Evolutionary conservation across 2,329 filamentous ascomycete species (phyloP).

Genomic region (Biscogniauxia sp.): DNA sequence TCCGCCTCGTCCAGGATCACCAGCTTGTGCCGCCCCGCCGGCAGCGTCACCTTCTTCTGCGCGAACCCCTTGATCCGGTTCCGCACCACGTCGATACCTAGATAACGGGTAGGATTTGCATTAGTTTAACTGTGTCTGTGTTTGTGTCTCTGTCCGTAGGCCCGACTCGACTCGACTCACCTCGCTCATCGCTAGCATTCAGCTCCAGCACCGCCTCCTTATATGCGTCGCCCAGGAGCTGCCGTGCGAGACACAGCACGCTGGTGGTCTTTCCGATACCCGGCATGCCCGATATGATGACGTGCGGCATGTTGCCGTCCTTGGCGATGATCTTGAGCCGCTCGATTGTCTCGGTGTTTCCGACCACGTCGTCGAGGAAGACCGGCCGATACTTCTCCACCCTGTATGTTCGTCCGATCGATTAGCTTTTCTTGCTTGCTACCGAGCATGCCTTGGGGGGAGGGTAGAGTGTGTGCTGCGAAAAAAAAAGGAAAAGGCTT

Average conservation of each 20-base stretch:
- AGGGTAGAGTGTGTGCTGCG: not conserved
- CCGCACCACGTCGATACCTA: constrained; percentile 92
- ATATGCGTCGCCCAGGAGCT: constrained; percentile 88
- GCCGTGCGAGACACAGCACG: constrained; percentile 86
- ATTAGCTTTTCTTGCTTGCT: constrained; percentile 16
- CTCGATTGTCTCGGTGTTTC: constrained; percentile 96
- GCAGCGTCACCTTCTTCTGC: constrained; percentile 97
- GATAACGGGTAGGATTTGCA: not conserved
- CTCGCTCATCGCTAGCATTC: constrained; percentile 94
- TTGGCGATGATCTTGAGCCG: constrained; percentile 96
- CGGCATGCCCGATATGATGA: constrained; percentile 99
- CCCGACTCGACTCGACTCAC: constrained; percentile 35
- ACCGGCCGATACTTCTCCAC: constrained; percentile 97
- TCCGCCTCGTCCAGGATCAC: constrained; percentile 98
- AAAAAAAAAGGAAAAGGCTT: constrained; percentile 19
- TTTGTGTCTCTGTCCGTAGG: too few species aligned
- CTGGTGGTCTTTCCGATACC: constrained; percentile 98
- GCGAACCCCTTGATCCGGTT: constrained; percentile 98
- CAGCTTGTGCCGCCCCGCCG: constrained; percentile 86
- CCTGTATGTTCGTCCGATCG: constrained; percentile 49
- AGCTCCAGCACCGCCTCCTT: constrained; percentile 96
- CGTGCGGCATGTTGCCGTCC: constrained; percentile 98
- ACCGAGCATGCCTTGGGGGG: not conserved
- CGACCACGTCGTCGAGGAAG: constrained; percentile 94
- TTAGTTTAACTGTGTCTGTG: too few species aligned